Evolutionary conservation across 2,329 filamentous ascomycete genomes (phyloP), one percentile per base, ranked within the genome.

Genomic region (Emmonsiellopsis sp.): DNA sequence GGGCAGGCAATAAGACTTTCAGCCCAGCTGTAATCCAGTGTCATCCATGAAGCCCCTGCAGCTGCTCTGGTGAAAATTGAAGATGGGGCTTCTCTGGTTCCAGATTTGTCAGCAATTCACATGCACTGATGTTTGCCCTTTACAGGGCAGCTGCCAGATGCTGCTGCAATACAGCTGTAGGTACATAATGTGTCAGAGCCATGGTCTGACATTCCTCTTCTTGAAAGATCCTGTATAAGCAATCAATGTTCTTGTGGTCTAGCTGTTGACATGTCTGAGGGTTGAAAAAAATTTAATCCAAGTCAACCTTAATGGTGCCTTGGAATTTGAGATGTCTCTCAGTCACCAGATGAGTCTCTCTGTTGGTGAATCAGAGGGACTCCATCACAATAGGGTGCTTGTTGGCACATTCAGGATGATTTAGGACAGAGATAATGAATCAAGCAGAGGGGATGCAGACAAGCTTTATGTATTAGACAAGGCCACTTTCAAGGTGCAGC

Each of bases 261-360:
- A n/a, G n/a, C n/a, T n/a, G n/a, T n/a, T n/a, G n/a, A n/a, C n/a
- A n/a, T n/a, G n/a, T n/a, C 51, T 48, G 51, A 30, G 51, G 34
- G 49, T 48, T 30, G 37, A 53, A 53, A 48, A 15, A 49, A 31
- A 54, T 50, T 32, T 54, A 11, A 50, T 50, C 37, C 13, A n/a
- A 54, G 13, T 54, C 32, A 16, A 54, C 46, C 34, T 44, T 54
- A 30, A 32, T 46, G 13, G 37, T 50, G 5, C 52, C 46, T 6
- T 54, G 46, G 41, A 35, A 50, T 40, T 54, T 54, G 40, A 54
- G 46, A 37, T 32, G 46, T 20, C 52, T 34, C 38, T 54, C 45
- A 37, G 37, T 44, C n/a, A 45, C 46, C 41, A 54, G 38, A 15
- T 16, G 30, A 15, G 34, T 49, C 26, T 54, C 52, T 35, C 16